Evolutionary conservation across 1,139 yeast species (phyloP).

Genomic region (Yamadazyma aaseri): DNA sequence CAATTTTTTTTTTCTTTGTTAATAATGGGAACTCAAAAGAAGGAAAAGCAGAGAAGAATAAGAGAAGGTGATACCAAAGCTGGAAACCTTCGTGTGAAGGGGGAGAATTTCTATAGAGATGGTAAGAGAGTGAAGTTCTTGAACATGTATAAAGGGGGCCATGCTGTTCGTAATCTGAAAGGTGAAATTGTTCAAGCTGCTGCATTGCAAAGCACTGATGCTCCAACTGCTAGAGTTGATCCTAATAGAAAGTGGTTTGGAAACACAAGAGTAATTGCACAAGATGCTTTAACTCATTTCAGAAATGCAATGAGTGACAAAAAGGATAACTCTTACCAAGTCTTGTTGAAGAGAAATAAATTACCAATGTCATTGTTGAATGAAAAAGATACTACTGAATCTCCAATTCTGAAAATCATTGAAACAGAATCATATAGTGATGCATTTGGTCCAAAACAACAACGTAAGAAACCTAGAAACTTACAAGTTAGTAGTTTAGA

Average conservation of each 20-base stretch:
- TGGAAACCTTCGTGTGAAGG: slow-evolving; percentile 91
- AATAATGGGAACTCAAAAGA: slow-evolving; percentile 87
- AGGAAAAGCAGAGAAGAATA: slow-evolving; percentile 81
- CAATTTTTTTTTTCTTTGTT: slow-evolving; percentile 4
- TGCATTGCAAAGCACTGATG: slow-evolving; percentile 79
- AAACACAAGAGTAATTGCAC: slow-evolving; percentile 94
- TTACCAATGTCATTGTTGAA: slow-evolving; percentile 93
- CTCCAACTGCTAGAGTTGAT: slow-evolving; percentile 90
- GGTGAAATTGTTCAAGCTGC: slow-evolving; percentile 92
- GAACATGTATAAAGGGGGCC: slow-evolving; percentile 90
- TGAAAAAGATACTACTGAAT: slow-evolving; percentile 70
- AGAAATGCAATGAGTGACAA: slow-evolving; percentile 92
- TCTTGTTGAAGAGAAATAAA: slow-evolving; percentile 82
- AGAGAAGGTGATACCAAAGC: slow-evolving; percentile 82
- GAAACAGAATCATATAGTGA: slow-evolving; percentile 83
- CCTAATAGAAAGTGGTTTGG: slow-evolving; percentile 98
- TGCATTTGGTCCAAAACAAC: slow-evolving; percentile 94
- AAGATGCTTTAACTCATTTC: slow-evolving; percentile 91
- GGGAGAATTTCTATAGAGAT: slow-evolving; percentile 95
- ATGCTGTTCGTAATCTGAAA: slow-evolving; percentile 79
- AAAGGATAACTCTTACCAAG: slow-evolving; percentile 83
- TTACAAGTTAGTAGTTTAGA: slow-evolving; percentile 72
- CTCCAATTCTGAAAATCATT: slow-evolving; percentile 76
- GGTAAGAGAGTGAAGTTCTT: slow-evolving; percentile 88
- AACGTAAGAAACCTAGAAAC: slow-evolving; percentile 84